phyloP scores from a whole-genome alignment of 345 rosid species.

The Melaleuca alternifolia region DNA sequence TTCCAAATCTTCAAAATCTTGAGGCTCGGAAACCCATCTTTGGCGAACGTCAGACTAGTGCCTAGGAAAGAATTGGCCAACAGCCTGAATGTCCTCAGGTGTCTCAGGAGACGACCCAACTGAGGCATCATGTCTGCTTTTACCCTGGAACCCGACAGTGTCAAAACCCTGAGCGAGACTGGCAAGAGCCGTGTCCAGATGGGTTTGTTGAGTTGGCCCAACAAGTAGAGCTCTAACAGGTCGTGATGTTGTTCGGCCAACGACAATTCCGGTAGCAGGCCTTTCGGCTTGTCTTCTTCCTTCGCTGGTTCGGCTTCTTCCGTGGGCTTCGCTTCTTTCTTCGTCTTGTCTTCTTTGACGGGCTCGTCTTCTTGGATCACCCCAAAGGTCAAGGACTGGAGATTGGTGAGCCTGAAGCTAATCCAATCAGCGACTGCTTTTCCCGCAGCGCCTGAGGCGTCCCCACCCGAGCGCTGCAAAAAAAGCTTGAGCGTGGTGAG shows the following conservation, averaged over 20 bases:
- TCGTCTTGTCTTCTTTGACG: accelerated
- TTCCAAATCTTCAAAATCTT: no score
- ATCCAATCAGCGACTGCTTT: background rate
- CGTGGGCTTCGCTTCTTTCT: no score
- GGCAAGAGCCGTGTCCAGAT: background rate
- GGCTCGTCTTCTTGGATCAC: background rate
- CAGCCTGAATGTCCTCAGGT: background rate
- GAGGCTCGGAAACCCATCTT: no score
- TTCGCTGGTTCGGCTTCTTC: no score
- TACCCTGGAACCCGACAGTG: background rate
- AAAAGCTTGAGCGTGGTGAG: background rate
- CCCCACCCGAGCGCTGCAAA: accelerated
- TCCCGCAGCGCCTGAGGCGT: background rate
- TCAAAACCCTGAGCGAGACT: background rate
- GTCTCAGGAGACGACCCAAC: accelerated
- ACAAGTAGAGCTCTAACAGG: background rate
- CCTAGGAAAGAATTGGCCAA: background rate
- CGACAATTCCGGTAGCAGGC: accelerated
- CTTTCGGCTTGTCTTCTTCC: background rate
- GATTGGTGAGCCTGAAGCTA: background rate
- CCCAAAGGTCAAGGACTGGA: background rate
- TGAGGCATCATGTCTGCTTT: background rate
- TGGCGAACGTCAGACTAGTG: background rate
- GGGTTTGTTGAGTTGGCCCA: background rate
- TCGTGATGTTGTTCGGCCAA: background rate